Conservation (phyloP, 2,329 filamentous ascomycete species). For the Macrophomina tecta region DNA sequence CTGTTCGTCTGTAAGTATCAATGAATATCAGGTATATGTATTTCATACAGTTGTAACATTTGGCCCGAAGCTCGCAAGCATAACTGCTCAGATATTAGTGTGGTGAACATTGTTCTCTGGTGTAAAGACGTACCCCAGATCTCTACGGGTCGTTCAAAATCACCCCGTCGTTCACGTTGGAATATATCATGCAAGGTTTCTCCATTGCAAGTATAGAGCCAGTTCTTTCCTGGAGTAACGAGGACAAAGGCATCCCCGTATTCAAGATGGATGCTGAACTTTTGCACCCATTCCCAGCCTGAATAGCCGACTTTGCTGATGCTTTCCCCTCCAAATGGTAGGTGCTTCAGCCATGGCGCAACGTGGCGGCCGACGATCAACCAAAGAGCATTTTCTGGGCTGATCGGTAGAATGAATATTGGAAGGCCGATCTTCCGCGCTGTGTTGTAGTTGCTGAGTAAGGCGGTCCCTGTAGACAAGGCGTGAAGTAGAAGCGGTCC, state of each 20-base stretch:
- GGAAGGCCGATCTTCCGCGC: constrained; percentile 12
- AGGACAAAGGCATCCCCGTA: constrained; percentile 37
- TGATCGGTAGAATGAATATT: constrained; percentile 31
- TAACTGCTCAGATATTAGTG: constrained; percentile 3
- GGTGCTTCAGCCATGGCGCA: constrained; percentile 28
- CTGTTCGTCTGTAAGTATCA: too few species aligned
- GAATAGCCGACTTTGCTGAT: constrained; percentile 36
- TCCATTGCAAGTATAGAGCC: constrained; percentile 33
- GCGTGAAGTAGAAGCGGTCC: neutral
- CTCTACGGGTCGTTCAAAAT: constrained; percentile 36
- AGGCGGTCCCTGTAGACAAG: neutral
- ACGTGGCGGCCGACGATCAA: constrained; percentile 31
- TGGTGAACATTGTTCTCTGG: too few species aligned
- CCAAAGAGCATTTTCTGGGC: constrained; percentile 36
- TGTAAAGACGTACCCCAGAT: constrained; percentile 20
- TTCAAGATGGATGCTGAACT: constrained; percentile 28
- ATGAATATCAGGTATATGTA: too few species aligned
- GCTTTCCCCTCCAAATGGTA: constrained; percentile 30
- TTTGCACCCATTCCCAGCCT: constrained; percentile 37
- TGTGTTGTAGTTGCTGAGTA: constrained; percentile 27
- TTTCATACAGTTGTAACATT: constrained; percentile 39
- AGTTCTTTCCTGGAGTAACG: constrained; percentile 35
- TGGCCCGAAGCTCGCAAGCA: constrained; percentile 41
- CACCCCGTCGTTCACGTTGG: constrained; percentile 30
- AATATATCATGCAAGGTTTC: constrained; percentile 31